Evolutionary conservation across 371 early-diverging fungal genomes (phyloP), one percentile per base, ranked within the genome.

Genomic region (Mortierella sp.): DNA sequence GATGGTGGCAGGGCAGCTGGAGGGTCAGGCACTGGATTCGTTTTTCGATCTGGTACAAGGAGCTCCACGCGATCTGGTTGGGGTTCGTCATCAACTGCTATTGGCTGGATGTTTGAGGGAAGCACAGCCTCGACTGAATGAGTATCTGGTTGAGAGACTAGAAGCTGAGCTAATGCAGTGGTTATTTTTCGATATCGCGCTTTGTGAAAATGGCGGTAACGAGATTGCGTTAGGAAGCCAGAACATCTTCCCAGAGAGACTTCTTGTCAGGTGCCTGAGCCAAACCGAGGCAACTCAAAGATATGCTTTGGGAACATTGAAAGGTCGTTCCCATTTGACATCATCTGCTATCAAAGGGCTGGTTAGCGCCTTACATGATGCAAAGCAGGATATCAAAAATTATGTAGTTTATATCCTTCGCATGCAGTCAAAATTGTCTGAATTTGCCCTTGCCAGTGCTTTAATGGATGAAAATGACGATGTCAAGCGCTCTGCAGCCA

Each of bases 1-100:
- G 49, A 49, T 49, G 49, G 12, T n/a, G n/a, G n/a, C n/a, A n/a
- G n/a, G n/a, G n/a, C n/a, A n/a, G n/a, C n/a, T n/a, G n/a, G n/a
- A n/a, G n/a, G n/a, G n/a, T n/a, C n/a, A 9, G n/a, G 49, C 49
- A 49, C 49, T 60, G 1, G 60, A 60, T 3, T 10, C 6, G 1
- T 61, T 49, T 30, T 70, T 51, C 64, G 60, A 43, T 26, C 66
- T 62, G 10, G 9, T 62, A 16, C 63, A 47, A 28, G 47, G 63
- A 45, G 47, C 43, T 65, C 65, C 76, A 70, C 37, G 49, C 64
- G 70, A 62, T 70, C 66, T 70, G 39, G 62, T 70, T 26, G 69
- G 59, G 54, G 68, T 30, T 52, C 59, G 54, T 28, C 70, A 66
- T 35, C 61, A 70, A 51, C 55, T 58, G 37, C 18, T 69, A 58